Conservation (phyloP, 352 stramenopile genomes). For the Phytophthora agathidicida region DNA sequence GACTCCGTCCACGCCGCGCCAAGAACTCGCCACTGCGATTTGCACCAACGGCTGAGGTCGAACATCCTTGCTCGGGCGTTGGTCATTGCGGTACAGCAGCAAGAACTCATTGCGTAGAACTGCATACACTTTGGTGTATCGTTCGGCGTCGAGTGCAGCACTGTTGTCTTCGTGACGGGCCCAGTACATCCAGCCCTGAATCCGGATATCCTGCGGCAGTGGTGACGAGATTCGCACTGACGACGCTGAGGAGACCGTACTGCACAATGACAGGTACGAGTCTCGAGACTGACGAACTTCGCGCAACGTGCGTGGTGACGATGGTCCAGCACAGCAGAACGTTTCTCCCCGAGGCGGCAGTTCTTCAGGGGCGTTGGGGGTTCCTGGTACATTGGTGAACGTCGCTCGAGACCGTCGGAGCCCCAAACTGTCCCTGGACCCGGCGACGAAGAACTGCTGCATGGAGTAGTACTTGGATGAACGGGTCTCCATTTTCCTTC, state of each 20-base stretch:
- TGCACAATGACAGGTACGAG: constrained; percentile 36
- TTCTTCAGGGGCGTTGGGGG: constrained; percentile 4
- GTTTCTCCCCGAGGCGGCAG: constrained; percentile 16
- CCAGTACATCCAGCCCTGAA: constrained; percentile 85
- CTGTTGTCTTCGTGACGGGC: constrained; percentile 35
- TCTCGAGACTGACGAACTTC: constrained; percentile 24
- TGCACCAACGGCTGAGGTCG: constrained; percentile 57
- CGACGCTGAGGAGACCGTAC: constrained; percentile 25
- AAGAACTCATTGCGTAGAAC: constrained; percentile 75
- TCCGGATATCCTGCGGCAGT: constrained; percentile 37
- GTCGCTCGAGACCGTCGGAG: constrained; percentile 30
- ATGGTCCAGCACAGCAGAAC: constrained; percentile 24
- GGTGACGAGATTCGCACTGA: constrained; percentile 33
- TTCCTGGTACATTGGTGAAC: constrained; percentile 16
- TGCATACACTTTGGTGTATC: constrained; percentile 77
- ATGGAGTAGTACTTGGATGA: constrained; percentile 37
- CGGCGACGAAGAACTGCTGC: constrained; percentile 35
- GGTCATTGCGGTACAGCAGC: constrained; percentile 63
- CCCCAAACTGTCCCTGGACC: constrained; percentile 19
- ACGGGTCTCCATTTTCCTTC: constrained; percentile 30
- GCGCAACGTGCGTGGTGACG: constrained; percentile 9
- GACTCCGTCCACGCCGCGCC: constrained; percentile 46
- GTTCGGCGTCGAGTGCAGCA: constrained; percentile 31
- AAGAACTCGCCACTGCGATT: constrained; percentile 62
- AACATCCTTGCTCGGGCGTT: constrained; percentile 42